Evolutionary conservation across 768 basidiomycete species (phyloP).

Genomic region (Mycena albidolilacea): DNA sequence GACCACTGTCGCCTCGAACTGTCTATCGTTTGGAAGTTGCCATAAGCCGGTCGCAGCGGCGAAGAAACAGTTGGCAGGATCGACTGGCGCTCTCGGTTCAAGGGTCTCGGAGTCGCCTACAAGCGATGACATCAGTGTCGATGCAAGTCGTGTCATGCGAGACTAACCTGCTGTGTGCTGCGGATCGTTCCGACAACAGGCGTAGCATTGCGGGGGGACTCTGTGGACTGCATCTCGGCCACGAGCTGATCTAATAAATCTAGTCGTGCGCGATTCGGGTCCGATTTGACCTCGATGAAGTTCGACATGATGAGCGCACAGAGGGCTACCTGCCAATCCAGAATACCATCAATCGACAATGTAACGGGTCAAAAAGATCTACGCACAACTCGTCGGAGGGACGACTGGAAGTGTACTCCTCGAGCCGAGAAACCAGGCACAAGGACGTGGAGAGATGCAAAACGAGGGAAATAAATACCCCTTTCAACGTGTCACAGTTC

Average conservation of each 20-base stretch:
- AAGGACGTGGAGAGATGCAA: neutral
- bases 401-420: neutral
- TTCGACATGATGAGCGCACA: conserved; percentile 1
- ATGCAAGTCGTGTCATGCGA: conserved; percentile 5
- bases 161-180: conserved; percentile 4
- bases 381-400: neutral
- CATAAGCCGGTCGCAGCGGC: neutral
- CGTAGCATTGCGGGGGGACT: conserved; percentile 7
- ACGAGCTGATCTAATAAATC: conserved; percentile 11
- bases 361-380: conserved; percentile 1
- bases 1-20: conserved; percentile 2
- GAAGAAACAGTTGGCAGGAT: neutral
- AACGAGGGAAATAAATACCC: neutral
- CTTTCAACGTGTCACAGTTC: conserved; percentile 2
- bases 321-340: conserved; percentile 4
- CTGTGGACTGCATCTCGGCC: conserved; percentile 12
- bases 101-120: conserved; percentile 12
- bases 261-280: conserved; percentile 10
- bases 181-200: neutral
- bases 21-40: conserved; percentile 2
- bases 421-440: neutral
- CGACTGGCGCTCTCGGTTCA: conserved; percentile 4
- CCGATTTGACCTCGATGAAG: conserved; percentile 5
- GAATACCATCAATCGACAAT: conserved; percentile 9
- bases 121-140: conserved; percentile 10